Conservation (phyloP, 331 rosid genomes). For the Rhamnella rubrinervis region DNA sequence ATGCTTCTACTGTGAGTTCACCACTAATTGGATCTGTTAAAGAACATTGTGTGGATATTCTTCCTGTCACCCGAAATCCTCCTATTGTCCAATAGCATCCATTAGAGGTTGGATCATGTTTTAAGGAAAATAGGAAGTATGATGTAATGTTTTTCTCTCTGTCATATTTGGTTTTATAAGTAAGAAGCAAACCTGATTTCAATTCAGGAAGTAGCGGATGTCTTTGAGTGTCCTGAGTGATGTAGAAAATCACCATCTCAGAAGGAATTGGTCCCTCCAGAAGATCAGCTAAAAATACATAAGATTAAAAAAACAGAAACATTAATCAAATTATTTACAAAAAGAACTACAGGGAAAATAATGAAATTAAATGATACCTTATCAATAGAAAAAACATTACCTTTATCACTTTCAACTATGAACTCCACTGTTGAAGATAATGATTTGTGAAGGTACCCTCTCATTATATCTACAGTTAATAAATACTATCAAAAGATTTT, state of each 20-base stretch:
- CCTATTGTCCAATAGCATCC: slow-evolving; percentile 44
- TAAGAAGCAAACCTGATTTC: slow-evolving; percentile 60
- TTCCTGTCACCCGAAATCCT: slow-evolving; percentile 84
- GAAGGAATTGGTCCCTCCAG: slow-evolving; percentile 64
- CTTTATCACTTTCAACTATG: slow-evolving; percentile 77
- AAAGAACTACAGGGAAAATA: slow-evolving; percentile 9
- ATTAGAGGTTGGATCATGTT: slow-evolving; percentile 21
- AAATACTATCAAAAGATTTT: slow-evolving; percentile 60
- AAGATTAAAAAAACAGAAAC: slow-evolving; percentile 6
- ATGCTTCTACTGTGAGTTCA: slow-evolving; percentile 78
- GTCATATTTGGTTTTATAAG: no score
- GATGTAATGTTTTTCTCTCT: background rate
- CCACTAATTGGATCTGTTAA: slow-evolving; percentile 68
- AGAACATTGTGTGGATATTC: slow-evolving; percentile 76
- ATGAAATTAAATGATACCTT: background rate
- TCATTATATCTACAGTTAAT: slow-evolving; percentile 67
- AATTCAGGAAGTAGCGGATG: slow-evolving; percentile 86
- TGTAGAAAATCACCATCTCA: slow-evolving; percentile 77
- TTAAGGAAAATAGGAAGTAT: slow-evolving; percentile 8
- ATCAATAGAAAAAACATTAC: slow-evolving; percentile 24
- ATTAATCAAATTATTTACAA: slow-evolving; percentile 5
- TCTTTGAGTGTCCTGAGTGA: slow-evolving; percentile 94
- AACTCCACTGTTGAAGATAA: slow-evolving; percentile 76
- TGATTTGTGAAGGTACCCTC: slow-evolving; percentile 88
- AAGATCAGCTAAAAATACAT: slow-evolving; percentile 56